These are phyloP conservation scores for Vigna hirtella DNA, from an alignment of 306 rosid genomes.

Conservation along the genomic window DNA sequence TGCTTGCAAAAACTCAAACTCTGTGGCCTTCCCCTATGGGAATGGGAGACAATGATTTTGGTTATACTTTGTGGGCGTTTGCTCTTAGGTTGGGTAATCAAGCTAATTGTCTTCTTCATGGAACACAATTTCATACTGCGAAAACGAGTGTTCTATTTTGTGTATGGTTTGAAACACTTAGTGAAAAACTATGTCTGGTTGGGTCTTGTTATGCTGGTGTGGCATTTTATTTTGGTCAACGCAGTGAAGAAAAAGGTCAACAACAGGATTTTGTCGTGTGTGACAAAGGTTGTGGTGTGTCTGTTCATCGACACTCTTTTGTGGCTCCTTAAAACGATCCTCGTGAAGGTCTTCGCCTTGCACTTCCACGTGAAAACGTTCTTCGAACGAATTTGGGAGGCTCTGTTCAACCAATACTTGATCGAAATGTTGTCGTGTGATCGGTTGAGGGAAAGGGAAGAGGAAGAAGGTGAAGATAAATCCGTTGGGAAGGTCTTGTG, in stretches of 20 bases:
- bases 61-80: constrained; percentile 68
- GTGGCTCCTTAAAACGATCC: constrained; percentile 69
- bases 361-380: constrained; percentile 70
- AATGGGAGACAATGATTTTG: constrained; percentile 70
- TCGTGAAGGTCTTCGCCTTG: constrained; percentile 71
- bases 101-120: neutral
- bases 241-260: constrained; percentile 44
- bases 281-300: constrained; percentile 59
- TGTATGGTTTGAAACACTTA: constrained; percentile 63
- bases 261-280: constrained; percentile 33
- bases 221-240: constrained; percentile 60
- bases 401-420: constrained; percentile 67
- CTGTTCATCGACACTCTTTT: constrained; percentile 56
- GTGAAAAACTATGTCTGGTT: constrained; percentile 71
- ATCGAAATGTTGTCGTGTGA: constrained; percentile 67
- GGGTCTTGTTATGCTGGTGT: constrained; percentile 62
- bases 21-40: constrained; percentile 65
- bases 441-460: constrained; percentile 44
- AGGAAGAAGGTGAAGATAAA: constrained; percentile 40
- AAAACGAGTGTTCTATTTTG: constrained; percentile 67
- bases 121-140: constrained; percentile 55
- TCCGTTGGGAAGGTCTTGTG: neutral
- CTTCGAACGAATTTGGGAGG: constrained; percentile 69
- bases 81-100: constrained; percentile 45
- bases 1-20: constrained; percentile 42